A percentile compares a stretch with the other conserved stretches of the same genome.
phyloP scores from a whole-genome alignment of 1,284 basidiomycete species.

The Austroboletus niveus region DNA sequence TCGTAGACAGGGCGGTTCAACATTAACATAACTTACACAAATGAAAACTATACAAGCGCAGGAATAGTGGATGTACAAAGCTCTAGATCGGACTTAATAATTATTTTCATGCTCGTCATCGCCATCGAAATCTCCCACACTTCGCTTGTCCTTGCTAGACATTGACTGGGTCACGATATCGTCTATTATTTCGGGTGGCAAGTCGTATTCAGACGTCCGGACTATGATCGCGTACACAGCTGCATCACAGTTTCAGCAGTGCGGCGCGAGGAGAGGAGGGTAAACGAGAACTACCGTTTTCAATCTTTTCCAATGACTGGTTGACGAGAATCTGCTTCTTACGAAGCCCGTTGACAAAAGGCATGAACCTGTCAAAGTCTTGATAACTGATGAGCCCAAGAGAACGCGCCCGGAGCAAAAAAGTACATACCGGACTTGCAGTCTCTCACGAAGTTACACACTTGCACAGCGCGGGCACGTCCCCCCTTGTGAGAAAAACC shows the following conservation, averaged over 20 bases:
- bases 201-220: slow-evolving; percentile 67
- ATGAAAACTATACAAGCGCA: slow-evolving; percentile 1
- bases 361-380: slow-evolving; percentile 78
- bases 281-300: slow-evolving; percentile 62
- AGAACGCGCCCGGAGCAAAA: background rate
- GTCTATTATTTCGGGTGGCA: slow-evolving; percentile 63
- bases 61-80: background rate
- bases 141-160: slow-evolving; percentile 30
- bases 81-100: slow-evolving; percentile 15
- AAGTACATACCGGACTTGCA: slow-evolving; percentile 69
- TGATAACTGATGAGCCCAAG: background rate
- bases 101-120: slow-evolving; percentile 31
- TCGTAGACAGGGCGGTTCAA: background rate
- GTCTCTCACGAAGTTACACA: slow-evolving; percentile 76
- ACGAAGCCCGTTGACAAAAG: slow-evolving; percentile 67
- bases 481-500: slow-evolving; percentile 70
- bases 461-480: slow-evolving; percentile 62
- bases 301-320: slow-evolving; percentile 90
- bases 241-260: slow-evolving; percentile 28
- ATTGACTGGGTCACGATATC: slow-evolving; percentile 58
- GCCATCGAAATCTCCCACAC: slow-evolving; percentile 13
- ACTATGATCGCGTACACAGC: slow-evolving; percentile 70
- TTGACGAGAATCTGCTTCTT: slow-evolving; percentile 89
- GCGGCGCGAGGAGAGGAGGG: background rate
- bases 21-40: background rate